phyloP scores from a whole-genome alignment of 1,284 basidiomycete species.

The Testicularia cyperi region DNA sequence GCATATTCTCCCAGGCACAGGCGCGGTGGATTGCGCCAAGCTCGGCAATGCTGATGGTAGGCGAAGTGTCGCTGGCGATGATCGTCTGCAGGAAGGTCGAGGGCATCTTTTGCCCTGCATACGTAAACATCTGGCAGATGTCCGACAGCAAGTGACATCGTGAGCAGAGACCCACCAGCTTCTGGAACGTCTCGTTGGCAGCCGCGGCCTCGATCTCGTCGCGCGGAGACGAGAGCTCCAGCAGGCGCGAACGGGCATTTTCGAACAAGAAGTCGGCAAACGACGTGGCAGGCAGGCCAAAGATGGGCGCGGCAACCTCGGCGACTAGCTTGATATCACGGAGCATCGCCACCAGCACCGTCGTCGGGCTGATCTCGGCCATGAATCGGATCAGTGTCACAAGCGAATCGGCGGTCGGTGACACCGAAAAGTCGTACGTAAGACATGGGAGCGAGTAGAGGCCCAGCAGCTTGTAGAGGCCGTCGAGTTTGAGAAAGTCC shows the following conservation, averaged over 20 bases:
- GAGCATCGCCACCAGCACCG: slow-evolving; percentile 74
- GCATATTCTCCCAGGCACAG: slow-evolving; percentile 81
- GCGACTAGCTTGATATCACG: slow-evolving; percentile 74
- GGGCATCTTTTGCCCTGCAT: slow-evolving; percentile 73
- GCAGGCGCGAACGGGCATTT: slow-evolving; percentile 23
- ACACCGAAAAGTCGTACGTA: slow-evolving; percentile 84
- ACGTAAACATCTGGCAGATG: slow-evolving; percentile 81
- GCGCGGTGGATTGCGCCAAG: slow-evolving; percentile 82
- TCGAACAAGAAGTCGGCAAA: slow-evolving; percentile 26
- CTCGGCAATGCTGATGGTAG: slow-evolving; percentile 69
- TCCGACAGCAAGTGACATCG: slow-evolving; percentile 82
- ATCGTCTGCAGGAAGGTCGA: slow-evolving; percentile 70
- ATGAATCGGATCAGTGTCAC: slow-evolving; percentile 85
- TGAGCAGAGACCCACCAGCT: slow-evolving; percentile 75
- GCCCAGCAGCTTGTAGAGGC: slow-evolving; percentile 73
- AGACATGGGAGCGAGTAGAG: slow-evolving; percentile 82
- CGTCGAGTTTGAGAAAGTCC: slow-evolving; percentile 82
- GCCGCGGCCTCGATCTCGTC: slow-evolving; percentile 61
- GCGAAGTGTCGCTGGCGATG: slow-evolving; percentile 58
- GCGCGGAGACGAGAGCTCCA: slow-evolving; percentile 25
- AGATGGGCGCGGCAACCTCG: slow-evolving; percentile 72
- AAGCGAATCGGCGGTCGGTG: slow-evolving; percentile 77
- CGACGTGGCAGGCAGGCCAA: slow-evolving; percentile 61
- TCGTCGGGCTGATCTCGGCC: slow-evolving; percentile 78
- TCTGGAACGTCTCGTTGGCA: slow-evolving; percentile 73